Evolutionary conservation across 495 filamentous ascomycete species (phyloP).

Genomic region (Aspergillus carlsbadensis): DNA sequence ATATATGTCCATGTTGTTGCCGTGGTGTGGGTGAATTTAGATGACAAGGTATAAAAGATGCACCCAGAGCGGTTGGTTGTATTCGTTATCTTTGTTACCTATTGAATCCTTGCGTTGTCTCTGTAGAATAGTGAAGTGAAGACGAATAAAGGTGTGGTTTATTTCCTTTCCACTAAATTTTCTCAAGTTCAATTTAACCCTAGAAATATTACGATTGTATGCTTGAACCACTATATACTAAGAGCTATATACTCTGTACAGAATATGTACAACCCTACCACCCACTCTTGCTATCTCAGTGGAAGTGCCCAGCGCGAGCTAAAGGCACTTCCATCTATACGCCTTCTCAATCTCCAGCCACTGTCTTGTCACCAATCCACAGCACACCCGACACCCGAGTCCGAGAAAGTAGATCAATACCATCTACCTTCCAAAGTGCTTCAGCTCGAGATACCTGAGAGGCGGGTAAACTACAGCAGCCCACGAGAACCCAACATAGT

Average conservation of each 20-base stretch:
- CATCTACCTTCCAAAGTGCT: constrained; percentile 40
- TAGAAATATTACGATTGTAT: too few relatives aligned
- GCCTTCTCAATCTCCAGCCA: too few relatives aligned
- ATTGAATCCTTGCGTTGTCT: constrained; percentile 28
- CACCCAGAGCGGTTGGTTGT: constrained; percentile 16
- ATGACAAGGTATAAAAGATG: constrained; percentile 9
- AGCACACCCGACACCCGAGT: too few relatives aligned
- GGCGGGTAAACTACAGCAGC: constrained; percentile 50
- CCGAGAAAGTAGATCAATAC: neutral
- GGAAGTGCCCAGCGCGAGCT: too few relatives aligned
- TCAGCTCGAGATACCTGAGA: constrained; percentile 48
- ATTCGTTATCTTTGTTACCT: constrained; percentile 15
- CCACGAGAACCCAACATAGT: constrained; percentile 52
- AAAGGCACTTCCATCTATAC: too few relatives aligned
- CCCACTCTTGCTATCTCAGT: too few relatives aligned
- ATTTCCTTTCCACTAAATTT: neutral
- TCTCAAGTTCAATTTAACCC: neutral
- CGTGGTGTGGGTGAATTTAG: constrained; percentile 4
- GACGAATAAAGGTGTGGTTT: constrained; percentile 27
- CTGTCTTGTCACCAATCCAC: too few relatives aligned
- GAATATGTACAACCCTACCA: too few relatives aligned
- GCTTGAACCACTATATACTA: neutral
- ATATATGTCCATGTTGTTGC: neutral
- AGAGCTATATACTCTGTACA: neutral
- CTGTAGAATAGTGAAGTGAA: constrained; percentile 46